A percentile compares a stretch with the other conserved stretches of the same genome.
Evolutionary conservation across 768 basidiomycete genomes (phyloP).

Genomic region (Boletellus ananiceps): DNA sequence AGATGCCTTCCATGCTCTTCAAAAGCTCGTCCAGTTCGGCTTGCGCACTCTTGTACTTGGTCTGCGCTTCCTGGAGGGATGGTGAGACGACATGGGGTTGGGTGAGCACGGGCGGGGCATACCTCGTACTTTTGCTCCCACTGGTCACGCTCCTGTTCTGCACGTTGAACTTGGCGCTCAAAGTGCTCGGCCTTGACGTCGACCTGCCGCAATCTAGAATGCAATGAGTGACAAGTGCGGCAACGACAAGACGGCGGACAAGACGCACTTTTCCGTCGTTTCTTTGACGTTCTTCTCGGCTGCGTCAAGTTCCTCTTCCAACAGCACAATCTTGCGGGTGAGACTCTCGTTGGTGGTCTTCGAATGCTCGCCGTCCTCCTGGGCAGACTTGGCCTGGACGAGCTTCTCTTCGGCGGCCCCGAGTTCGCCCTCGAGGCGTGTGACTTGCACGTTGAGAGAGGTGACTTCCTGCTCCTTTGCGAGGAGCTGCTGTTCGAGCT

Average conservation of each 20-base stretch:
- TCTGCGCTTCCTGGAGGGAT: conserved; percentile 54
- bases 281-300: conserved; percentile 97
- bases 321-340: conserved; percentile 76
- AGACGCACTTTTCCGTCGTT: conserved; percentile 87
- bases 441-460: conserved; percentile 71
- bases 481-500: conserved; percentile 64
- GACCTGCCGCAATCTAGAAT: conserved; percentile 79
- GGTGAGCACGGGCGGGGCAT: conserved; percentile 20
- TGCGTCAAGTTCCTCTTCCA: conserved; percentile 93
- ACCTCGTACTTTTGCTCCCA: conserved; percentile 98
- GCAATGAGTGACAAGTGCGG: conserved; percentile 17
- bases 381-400: conserved; percentile 55
- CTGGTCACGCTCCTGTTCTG: conserved; percentile 85
- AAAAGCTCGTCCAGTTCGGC: conserved; percentile 82
- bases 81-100: conserved; percentile 2
- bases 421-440: conserved; percentile 59
- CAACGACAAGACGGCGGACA: conserved; percentile 5
- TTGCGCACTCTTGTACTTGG: conserved; percentile 71
- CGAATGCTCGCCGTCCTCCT: conserved; percentile 64
- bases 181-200: conserved; percentile 99
- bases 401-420: conserved; percentile 69
- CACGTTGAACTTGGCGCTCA: conserved; percentile 82
- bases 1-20: conserved; percentile 66
- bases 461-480: conserved; percentile 81
- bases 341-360: conserved; percentile 72